These are phyloP conservation scores for Corylus heterophylla DNA, from an alignment of 306 rosid genomes.

Conservation along the genomic window DNA sequence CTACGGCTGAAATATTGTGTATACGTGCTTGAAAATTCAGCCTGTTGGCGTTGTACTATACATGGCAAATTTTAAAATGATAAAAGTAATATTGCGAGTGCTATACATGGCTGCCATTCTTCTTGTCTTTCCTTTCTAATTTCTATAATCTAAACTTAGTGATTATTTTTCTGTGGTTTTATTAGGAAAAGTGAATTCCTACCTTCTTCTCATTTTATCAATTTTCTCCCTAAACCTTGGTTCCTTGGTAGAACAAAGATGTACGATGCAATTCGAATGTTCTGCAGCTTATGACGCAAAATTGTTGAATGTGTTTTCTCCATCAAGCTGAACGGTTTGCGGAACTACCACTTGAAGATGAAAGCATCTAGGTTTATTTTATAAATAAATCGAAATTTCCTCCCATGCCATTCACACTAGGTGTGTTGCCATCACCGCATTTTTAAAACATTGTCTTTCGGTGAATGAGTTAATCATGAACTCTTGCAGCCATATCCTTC, in stretches of 20 bases:
- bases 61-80: too few relatives aligned
- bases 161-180: too few relatives aligned
- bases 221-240: not conserved
- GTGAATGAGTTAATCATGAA: slow-evolving; percentile 91
- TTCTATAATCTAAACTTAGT: too few relatives aligned
- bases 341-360: too few relatives aligned
- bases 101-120: too few relatives aligned
- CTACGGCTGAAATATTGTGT: too few relatives aligned
- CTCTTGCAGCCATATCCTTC: slow-evolving; percentile 94
- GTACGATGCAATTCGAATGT: slow-evolving; percentile 94
- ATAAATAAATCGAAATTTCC: slow-evolving; percentile 80
- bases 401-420: slow-evolving; percentile 75
- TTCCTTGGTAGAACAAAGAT: slow-evolving; percentile 71
- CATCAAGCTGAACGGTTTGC: slow-evolving; percentile 99
- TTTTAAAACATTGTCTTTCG: not conserved
- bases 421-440: slow-evolving; percentile 26
- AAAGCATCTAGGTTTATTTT: too few relatives aligned
- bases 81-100: too few relatives aligned
- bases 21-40: too few relatives aligned
- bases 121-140: too few relatives aligned
- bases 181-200: not conserved
- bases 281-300: slow-evolving; percentile 84
- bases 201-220: not conserved
- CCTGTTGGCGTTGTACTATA: too few relatives aligned
- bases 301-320: slow-evolving; percentile 96